phyloP scores from a whole-genome alignment of 2,329 filamentous ascomycete species.

The Epicoccum nigrum region DNA sequence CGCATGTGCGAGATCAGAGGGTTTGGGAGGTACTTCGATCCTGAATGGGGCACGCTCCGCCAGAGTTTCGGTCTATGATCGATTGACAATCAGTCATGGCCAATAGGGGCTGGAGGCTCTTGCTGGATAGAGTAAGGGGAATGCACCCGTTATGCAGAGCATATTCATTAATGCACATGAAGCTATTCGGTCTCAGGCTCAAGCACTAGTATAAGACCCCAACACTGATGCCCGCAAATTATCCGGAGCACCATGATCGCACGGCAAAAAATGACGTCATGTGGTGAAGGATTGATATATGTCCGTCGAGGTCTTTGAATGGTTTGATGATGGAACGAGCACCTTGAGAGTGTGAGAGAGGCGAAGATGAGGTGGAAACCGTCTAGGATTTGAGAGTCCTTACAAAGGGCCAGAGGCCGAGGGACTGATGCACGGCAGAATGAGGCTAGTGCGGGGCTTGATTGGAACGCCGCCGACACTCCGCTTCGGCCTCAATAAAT shows the following conservation, averaged over 20 bases:
- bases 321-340: background rate
- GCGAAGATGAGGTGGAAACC: background rate
- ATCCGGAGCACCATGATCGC: conserved; percentile 1
- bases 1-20: conserved; percentile 33
- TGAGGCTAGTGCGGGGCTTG: conserved; percentile 19
- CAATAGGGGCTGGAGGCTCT: background rate
- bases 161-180: too few relatives aligned
- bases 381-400: conserved; percentile 6
- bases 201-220: background rate
- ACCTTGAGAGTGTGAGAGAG: background rate
- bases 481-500: conserved; percentile 26
- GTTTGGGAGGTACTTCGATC: conserved; percentile 31
- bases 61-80: conserved; percentile 13
- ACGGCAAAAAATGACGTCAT: conserved; percentile 12
- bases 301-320: too few relatives aligned
- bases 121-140: too few relatives aligned
- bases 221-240: background rate
- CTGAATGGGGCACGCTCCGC: conserved; percentile 27
- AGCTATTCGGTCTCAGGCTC: background rate
- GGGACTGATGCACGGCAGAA: conserved; percentile 11
- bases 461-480: conserved; percentile 19
- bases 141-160: too few relatives aligned
- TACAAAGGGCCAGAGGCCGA: background rate
- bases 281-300: background rate
- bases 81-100: background rate